Percentiles rank a stretch among this genome's conserved stretches.
Evolutionary conservation across 2,329 filamentous ascomycete species (phyloP).

Genomic region (Sarocladiaceae sp.): DNA sequence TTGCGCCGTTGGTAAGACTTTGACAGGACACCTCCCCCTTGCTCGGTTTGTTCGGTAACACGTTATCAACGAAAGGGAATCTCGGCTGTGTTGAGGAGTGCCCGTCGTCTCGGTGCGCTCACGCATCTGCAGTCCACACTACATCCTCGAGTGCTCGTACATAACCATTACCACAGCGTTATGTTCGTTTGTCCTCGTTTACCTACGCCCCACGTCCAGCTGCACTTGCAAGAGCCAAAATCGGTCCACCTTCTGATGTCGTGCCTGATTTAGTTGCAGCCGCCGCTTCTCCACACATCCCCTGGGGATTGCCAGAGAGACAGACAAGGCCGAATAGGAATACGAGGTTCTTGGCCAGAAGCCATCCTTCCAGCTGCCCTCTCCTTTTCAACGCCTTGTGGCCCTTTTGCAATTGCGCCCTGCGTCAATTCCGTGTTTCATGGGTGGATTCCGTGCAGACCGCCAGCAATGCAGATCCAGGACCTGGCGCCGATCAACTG

Average conservation of each 20-base stretch:
- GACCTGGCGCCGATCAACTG: constrained; percentile 6
- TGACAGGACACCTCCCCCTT: no score
- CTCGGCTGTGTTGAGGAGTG: no score
- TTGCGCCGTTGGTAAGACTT: neutral
- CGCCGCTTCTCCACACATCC: constrained; percentile 6
- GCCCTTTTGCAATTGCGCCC: neutral
- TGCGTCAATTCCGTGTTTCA: neutral
- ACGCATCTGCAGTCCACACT: no score
- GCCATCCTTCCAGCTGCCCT: no score
- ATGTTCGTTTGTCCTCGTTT: no score
- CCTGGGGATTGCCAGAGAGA: neutral
- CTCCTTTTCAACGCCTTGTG: no score
- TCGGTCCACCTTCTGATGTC: constrained; percentile 9
- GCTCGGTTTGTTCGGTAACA: no score
- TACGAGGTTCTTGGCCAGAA: neutral
- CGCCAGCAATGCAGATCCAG: neutral
- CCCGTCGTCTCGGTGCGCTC: no score
- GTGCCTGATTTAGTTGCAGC: constrained; percentile 5
- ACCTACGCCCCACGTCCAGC: constrained; percentile 4
- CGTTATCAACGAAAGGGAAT: no score
- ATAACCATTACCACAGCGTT: constrained; percentile 5
- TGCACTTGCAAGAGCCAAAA: neutral
- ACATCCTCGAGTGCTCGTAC: no score
- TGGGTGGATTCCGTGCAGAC: neutral
- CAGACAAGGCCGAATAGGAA: neutral